These are phyloP conservation scores for Globisporangium ultimum DNA, from an alignment of 352 stramenopile species.

Conservation along the genomic window DNA sequence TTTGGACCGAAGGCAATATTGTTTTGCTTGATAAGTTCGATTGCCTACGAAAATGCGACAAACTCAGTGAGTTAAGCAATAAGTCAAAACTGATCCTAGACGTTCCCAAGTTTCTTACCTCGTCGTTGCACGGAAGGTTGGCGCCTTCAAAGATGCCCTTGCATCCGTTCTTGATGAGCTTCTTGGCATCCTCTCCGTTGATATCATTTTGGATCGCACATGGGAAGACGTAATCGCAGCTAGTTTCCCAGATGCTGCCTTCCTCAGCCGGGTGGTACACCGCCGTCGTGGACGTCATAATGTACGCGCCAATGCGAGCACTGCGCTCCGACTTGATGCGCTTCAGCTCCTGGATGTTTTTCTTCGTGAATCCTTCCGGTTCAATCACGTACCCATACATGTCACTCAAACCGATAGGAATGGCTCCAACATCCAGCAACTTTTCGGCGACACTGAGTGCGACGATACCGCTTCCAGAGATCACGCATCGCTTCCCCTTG, in stretches of 20 bases:
- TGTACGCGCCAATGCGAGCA: constrained; percentile 78
- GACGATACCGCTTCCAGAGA: constrained; percentile 94
- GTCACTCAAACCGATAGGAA: constrained; percentile 96
- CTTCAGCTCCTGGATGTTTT: constrained; percentile 72
- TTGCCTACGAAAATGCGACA: constrained; percentile 28
- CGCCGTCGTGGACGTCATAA: constrained; percentile 86
- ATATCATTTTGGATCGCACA: constrained; percentile 95
- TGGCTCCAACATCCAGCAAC: constrained; percentile 93
- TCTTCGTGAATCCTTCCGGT: constrained; percentile 80
- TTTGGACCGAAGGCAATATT: constrained; percentile 80
- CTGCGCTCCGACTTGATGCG: constrained; percentile 82
- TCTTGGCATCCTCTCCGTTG: constrained; percentile 60
- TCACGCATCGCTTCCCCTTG: constrained; percentile 95
- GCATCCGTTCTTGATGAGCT: constrained; percentile 87
- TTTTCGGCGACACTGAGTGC: constrained; percentile 94
- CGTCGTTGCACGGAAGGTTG: constrained; percentile 78
- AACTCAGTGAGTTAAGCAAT: not conserved
- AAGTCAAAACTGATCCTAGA: not conserved
- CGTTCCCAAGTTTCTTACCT: constrained; percentile 22
- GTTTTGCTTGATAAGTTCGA: constrained; percentile 81
- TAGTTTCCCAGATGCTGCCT: constrained; percentile 83
- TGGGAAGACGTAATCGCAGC: constrained; percentile 95
- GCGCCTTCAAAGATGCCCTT: constrained; percentile 87
- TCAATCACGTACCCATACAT: constrained; percentile 95
- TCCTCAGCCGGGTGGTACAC: constrained; percentile 83